Base-by-base conservation (phyloP, 768 basidiomycete genomes). In the Nevesoporus exiguus region DNA sequence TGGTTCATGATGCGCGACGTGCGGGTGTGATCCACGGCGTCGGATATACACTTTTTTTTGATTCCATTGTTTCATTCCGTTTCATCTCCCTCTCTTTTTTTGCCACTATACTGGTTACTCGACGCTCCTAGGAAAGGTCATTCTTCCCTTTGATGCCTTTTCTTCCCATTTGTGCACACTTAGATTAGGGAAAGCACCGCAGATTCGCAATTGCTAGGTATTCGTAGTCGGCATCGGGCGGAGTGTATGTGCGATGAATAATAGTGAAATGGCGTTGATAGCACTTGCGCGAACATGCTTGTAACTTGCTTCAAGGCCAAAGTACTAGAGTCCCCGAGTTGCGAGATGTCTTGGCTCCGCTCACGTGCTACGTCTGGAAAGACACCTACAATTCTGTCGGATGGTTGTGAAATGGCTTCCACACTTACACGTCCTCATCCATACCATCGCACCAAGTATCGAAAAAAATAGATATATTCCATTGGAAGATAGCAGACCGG, bases 1-100 rank as follows among this genome's bases (percentile, higher is more conserved):
- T 6, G 65, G 61, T 49, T 49, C 51, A 53, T 65, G 49, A 61
- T 15, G 21, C 5, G 3, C 21, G 42, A 3, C 42, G 29, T 3
- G 11, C 11, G 13, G 41, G 13, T 24, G 41, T 8, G 27, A 29
- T 29, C 27, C 5, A 29, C 27, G 27, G 27, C 27, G 27, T 29
- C 27, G 19, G 39, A 10, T 29, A 17, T 43, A 29, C 42, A 22
- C 48, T 41, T 40, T 19, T 33, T 43, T 40, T 36, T 9, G n/a
- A 45, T 45, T 45, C 5, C n/a, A n/a, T n/a, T n/a, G 9, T 10
- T 45, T 19, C 13, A 6, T 7, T 36, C 11, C 14, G 6, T 13
- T 14, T 14, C 5, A n/a, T 34, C 11, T 13, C 34, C 3, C 7
- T 36, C 15, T 21, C 24, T 25, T 47, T 47, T 47, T 25, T 58